Base-by-base conservation (phyloP, 371 early-diverging fungal genomes). In the Funneliformis caledonium region DNA sequence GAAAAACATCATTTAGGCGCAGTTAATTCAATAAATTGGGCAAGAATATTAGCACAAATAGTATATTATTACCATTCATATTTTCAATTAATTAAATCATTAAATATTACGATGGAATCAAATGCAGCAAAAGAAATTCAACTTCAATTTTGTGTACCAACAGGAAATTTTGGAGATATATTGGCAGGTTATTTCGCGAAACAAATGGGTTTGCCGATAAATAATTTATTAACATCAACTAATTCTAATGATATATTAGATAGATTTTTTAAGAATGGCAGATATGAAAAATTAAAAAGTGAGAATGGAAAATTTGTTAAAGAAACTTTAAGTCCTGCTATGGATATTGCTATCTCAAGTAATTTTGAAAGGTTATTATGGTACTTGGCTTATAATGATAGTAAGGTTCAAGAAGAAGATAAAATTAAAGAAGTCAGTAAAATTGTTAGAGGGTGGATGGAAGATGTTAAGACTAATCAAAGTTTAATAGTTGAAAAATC, bases 11-110 rank as follows among this genome's bases (percentile, higher is more conserved):
- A 93, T 72, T 90, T 98, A 64, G 98, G 96, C 73, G 99, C 98
- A 45, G 92, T 98, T 86, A 98, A 98, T 88, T 97, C 97, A n/a
- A 98, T 98, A 90, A 98, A 98, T 89, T 97, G 97, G 97, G 98
- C 98, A 4, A 92, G 98, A 78, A 98, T 98, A 76, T 88, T 98
- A 70, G 97, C 96, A 10, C 98, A 98, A 87, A 98, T 93, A 62
- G 91, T 92, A 33, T 98, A 98, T 88, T 98, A 98, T 87, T 97
- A 97, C 88, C 90, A 96, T 83, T 91, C 98, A 22, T 98, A 95
- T 88, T 95, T 97, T 82, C 70, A 86, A 4, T 85, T 94, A 45
- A 85, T 90, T 42, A 90, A 91, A 33, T 84, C 87, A 12, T 88
- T 91, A 80, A 88, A 90, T 82, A 84, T 90, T 67, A 84, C 84